Evolutionary conservation across 176 grass and related monocot species (phyloP).

Genomic region (Elaeis guineensis): DNA sequence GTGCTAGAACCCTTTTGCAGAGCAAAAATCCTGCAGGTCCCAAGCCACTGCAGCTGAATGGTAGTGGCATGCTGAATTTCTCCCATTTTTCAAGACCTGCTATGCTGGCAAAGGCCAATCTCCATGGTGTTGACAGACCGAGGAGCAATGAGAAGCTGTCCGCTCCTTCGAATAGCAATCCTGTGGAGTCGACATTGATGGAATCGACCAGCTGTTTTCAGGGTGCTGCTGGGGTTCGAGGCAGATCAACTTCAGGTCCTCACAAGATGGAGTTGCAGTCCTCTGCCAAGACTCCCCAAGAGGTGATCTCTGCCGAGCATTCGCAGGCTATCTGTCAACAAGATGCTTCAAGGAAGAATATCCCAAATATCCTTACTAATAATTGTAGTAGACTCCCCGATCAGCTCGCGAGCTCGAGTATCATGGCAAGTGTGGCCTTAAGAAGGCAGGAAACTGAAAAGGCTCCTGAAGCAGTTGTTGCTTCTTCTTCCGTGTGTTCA

Average conservation of each 20-base stretch:
- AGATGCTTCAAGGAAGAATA: not conserved
- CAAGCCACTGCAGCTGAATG: not conserved
- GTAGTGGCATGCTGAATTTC: not conserved
- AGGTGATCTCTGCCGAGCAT: not conserved
- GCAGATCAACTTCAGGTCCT: not conserved
- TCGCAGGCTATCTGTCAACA: not conserved
- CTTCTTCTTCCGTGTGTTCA: not conserved
- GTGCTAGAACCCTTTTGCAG: slow-evolving; percentile 5
- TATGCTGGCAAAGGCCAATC: not conserved
- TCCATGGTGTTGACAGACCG: not conserved
- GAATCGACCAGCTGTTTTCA: not conserved
- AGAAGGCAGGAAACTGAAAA: slow-evolving; percentile 3
- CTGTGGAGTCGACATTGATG: too few relatives aligned
- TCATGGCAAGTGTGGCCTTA: slow-evolving; percentile 3
- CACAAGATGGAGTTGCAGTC: not conserved
- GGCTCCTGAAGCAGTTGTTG: slow-evolving; percentile 7
- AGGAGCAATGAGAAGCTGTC: slow-evolving; percentile 2
- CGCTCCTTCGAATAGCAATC: too few relatives aligned
- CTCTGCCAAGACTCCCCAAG: not conserved
- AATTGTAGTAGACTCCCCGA: not conserved
- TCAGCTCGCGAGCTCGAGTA: not conserved
- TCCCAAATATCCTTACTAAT: not conserved
- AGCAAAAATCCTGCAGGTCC: not conserved
- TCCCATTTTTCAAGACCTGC: slow-evolving; percentile 18
- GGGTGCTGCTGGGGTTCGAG: not conserved